Base-by-base conservation (phyloP, 768 basidiomycete species). In the Serendipita sp. region DNA sequence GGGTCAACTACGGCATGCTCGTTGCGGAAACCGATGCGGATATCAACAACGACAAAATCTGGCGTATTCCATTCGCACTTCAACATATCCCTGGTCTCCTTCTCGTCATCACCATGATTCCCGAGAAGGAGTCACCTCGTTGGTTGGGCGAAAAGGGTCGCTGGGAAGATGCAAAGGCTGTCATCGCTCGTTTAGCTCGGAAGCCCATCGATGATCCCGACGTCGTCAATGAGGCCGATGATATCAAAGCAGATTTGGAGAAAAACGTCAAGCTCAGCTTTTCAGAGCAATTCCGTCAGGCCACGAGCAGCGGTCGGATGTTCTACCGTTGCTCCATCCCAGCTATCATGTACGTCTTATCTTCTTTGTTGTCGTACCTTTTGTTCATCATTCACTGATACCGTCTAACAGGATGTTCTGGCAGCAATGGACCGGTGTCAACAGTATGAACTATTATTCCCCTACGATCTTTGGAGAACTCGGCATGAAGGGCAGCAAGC, bases 51-150 rank as follows among this genome's bases (percentile, higher is more conserved):
- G 79, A 80, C 16, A 71, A 76, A 2, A 75, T 88, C 15, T 89
- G 88, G 88, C 77, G 81, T 62, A 81, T 89, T 65, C 85, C 86
- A 0, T 86, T 89, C 67, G 86, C 83, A 16, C 75, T 89, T 68
- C 88, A 90, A 68, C 78, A 90, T 18, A 81, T 89, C 8, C 89
- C 84, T 4, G 85, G 84, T 0, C 87, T 80, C 16, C 66, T 83
- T 0, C 79, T 84, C 68, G 68, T 79, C 5, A 64, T 77, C 41
- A 70, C 73, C 3, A 80, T 83, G 78, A 52, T 76, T 4, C 77
- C 76, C 63, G 79, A 81, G 65, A 79, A 80, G 80, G 88, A 89
- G 73, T 89, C 88, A 0, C 88, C 88, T 2, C 82, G 86, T 63
- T 89, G 82, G 82, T 78, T 90, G 10, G 85, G 85, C 0, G 85